Evolutionary conservation across 441 rosid species (phyloP), one percentile per base, ranked within the genome.

Genomic region (Dalechampia spathulata): DNA sequence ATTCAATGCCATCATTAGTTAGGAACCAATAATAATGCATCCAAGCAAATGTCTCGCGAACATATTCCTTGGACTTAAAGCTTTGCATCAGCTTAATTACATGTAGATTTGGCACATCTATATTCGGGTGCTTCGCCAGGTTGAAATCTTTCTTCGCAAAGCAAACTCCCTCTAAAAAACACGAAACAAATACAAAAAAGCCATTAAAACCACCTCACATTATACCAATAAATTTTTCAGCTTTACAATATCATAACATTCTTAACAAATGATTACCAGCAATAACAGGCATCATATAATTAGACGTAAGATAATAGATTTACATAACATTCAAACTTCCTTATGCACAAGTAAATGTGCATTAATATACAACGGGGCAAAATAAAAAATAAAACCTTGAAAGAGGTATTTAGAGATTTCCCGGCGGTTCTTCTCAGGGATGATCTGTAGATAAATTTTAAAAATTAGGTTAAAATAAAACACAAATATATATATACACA

Each of bases 11-110:
- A 34, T 86, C 93, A 61, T 91, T 79, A 6, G 95, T 91, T 36
- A 91, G 87, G 73, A 74, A 88, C 98, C 98, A 86, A 63, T 86
- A 91, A 60, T 91, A 88, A 43, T 91, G 98, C 96, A 91, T 91
- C 98, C 98, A 91, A 20, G 96, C 95, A 39, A 91, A 88, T 1
- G 96, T 91, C 80, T 88, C 98, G 0, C 85, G 67, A 0, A 88
- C 98, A 39, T 82, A 88, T 69, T 91, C 98, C 83, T 88, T 91
- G 0, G 98, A 91, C 66, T 91, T 88, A 64, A 91, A 88, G 73
- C 96, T 88, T 69, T 91, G 96, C 98, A 91, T 91, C 63, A 88
- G 60, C 85, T 91, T 91, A 44, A 91, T 91, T 16, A 91, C 98
- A 69, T 91, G 95, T 13, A 91, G 76, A 58, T 88, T 91, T 0